These are phyloP conservation scores for Debaryomyces sp. DNA, from an alignment of 1,139 yeast genomes.

Conservation along the genomic window DNA sequence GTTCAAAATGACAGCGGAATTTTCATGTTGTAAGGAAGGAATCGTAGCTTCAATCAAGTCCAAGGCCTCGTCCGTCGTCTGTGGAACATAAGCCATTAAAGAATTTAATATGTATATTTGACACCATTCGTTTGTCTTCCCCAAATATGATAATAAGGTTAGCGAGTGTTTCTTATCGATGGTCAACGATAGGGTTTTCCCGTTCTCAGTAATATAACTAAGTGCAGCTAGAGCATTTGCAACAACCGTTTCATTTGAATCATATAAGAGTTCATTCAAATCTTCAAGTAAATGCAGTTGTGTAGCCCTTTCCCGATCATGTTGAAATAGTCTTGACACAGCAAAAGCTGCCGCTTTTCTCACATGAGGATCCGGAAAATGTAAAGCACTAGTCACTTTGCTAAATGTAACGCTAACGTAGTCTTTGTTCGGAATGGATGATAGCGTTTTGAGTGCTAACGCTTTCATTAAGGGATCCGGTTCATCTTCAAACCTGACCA, in stretches of 20 bases:
- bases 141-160: slow-evolving; percentile 50
- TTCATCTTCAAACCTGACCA: slow-evolving; percentile 53
- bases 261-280: slow-evolving; percentile 61
- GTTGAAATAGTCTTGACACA: slow-evolving; percentile 68
- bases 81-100: slow-evolving; percentile 72
- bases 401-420: slow-evolving; percentile 42
- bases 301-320: slow-evolving; percentile 51
- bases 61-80: slow-evolving; percentile 63
- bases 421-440: slow-evolving; percentile 58
- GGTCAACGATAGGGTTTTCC: slow-evolving; percentile 51
- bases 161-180: slow-evolving; percentile 61
- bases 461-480: slow-evolving; percentile 36
- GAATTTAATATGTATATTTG: slow-evolving; percentile 73
- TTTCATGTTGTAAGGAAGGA: slow-evolving; percentile 80
- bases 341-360: slow-evolving; percentile 72
- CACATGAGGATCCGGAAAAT: slow-evolving; percentile 60
- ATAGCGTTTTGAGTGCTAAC: slow-evolving; percentile 65
- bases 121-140: slow-evolving; percentile 77
- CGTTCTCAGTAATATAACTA: slow-evolving; percentile 62
- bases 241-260: slow-evolving; percentile 63
- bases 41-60: slow-evolving; percentile 66
- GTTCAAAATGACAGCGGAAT: slow-evolving; percentile 80
- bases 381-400: slow-evolving; percentile 35
- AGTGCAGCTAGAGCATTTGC: slow-evolving; percentile 76
- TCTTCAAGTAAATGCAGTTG: slow-evolving; percentile 50